Base-by-base conservation (phyloP, 352 stramenopile genomes). In the Phytophthora chlamydospora region DNA sequence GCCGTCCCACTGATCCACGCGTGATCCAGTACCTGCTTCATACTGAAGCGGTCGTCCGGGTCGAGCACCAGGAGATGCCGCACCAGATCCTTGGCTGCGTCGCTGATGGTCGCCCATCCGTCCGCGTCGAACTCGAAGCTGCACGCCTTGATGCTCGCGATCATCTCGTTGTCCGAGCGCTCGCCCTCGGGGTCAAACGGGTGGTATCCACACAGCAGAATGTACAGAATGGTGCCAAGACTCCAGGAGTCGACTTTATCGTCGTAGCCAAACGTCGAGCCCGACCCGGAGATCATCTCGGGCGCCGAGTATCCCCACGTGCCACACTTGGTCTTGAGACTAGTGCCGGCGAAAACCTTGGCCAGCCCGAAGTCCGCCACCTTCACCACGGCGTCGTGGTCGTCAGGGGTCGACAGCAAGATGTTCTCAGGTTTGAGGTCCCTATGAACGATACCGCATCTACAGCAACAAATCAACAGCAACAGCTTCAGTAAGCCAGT, bases 381-480 rank as follows among this genome's bases (percentile, higher is more conserved):
- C 62, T 91, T 91, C 6, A 85, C 78, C 5, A 89, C 72, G 1
- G 82, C 80, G 16, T 84, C 72, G 3, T 77, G 65, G 3, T 94
- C 83, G 29, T 88, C 68, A 0, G 67, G 55, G 1, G 76, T 90
- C 14, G 86, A 92, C 6, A 95, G 60, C 19, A 96, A 27, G 21
- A 95, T 91, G 40, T 95, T 96, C 62, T 94, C 86, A 0, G 86
- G 84, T 52, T 95, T 96, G 7, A 96, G 51, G 49, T 96, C 87
- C 1, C 85, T 78, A 65, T 96, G 87, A 21, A 92, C 73, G 52
- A 93, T 93, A 13, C 83, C 82, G 35, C 88, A 85, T 16, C 75
- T 90, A 55, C 52, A 59, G 2, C 7, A 49, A 13, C n/a, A 53
- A 32, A 12, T 9, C 39, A 61, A 32, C 19, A 24, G 29, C n/a